phyloP scores from a whole-genome alignment of 1,284 basidiomycete genomes.

The Stygiomarasmius scandens region DNA sequence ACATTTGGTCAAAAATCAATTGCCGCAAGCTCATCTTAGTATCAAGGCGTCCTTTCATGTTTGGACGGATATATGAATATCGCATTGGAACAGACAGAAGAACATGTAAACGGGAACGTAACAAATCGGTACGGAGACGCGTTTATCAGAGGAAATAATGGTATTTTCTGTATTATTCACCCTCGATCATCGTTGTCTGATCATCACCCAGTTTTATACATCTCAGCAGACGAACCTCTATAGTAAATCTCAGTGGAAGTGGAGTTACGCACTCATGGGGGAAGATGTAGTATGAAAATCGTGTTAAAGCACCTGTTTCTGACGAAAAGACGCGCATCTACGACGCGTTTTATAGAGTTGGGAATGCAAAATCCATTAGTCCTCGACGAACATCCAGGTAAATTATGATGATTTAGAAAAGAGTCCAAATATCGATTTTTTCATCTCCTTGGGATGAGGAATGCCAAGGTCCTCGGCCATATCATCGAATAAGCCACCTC shows the following conservation, averaged over 20 bases:
- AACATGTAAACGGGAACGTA: conserved; percentile 85
- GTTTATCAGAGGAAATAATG: conserved; percentile 97
- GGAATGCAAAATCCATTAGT: too few relatives aligned
- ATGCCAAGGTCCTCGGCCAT: conserved; percentile 48
- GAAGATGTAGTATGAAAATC: too few relatives aligned
- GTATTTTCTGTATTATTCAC: conserved; percentile 52
- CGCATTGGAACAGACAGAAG: conserved; percentile 94
- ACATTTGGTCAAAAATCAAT: too few relatives aligned
- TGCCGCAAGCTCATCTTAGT: too few relatives aligned
- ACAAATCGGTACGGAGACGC: conserved; percentile 94
- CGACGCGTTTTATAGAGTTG: too few relatives aligned
- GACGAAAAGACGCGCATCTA: too few relatives aligned
- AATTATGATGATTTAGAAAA: neutral
- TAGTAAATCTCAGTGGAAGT: conserved; percentile 16
- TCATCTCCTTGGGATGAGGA: conserved; percentile 36
- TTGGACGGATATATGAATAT: conserved; percentile 99
- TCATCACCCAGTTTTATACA: conserved; percentile 28
- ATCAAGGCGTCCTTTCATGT: conserved; percentile 96
- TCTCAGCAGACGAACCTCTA: conserved; percentile 38
- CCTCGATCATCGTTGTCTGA: conserved; percentile 24
- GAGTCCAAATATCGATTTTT: conserved; percentile 29
- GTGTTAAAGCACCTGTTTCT: too few relatives aligned
- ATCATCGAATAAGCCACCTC: conserved; percentile 44
- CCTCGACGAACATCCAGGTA: too few relatives aligned
- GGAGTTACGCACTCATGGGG: too few relatives aligned